These are phyloP conservation scores for Saccharum officinarum DNA, from an alignment of 176 grass and related monocot genomes.

Conservation along the genomic window DNA sequence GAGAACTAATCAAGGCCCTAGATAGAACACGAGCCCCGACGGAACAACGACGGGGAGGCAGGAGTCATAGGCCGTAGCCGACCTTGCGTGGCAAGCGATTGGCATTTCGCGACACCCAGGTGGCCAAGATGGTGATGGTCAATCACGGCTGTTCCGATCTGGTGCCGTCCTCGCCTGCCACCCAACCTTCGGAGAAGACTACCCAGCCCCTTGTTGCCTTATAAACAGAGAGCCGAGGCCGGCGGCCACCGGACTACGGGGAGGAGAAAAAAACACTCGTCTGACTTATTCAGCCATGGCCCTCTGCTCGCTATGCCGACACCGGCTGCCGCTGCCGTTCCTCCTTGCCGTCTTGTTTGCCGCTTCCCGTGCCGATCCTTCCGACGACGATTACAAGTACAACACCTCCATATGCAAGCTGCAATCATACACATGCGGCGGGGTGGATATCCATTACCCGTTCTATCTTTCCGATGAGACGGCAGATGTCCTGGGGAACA, in stretches of 20 bases:
- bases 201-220: too few species aligned
- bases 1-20: too few species aligned
- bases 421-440: neutral
- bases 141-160: neutral
- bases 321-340: neutral
- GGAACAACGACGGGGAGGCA: neutral
- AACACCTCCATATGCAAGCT: neutral
- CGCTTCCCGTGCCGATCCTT: neutral
- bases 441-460: neutral
- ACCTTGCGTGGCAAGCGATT: neutral
- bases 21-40: neutral
- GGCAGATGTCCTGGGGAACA: neutral
- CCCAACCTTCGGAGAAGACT: too few species aligned
- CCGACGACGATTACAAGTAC: neutral
- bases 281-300: neutral
- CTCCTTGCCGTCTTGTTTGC: neutral
- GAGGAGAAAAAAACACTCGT: neutral
- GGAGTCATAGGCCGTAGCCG: neutral
- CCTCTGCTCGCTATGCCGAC: neutral
- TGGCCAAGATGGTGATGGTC: neutral
- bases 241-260: neutral
- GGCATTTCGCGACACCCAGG: neutral
- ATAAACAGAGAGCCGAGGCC: neutral
- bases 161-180: too few species aligned
- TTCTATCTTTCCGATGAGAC: neutral